Base-by-base conservation (phyloP, 129 eudicot species). In the Chrysanthemum makinoi region DNA sequence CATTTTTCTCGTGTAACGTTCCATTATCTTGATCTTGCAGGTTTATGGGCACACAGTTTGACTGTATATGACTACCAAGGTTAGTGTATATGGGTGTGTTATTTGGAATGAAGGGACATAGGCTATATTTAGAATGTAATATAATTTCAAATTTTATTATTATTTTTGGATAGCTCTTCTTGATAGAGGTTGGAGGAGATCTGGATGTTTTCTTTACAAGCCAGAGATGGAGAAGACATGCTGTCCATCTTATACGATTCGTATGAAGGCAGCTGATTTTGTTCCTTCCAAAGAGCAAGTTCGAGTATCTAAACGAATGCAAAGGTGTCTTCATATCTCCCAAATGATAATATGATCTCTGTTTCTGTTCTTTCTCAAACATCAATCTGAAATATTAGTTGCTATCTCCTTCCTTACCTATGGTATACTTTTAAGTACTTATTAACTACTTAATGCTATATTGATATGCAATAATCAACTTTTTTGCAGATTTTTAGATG, bases 101-200 rank as follows among this genome's bases (percentile, higher is more conserved):
- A 14, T 12, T 1, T 52, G 17, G 57, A 52, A 52, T 2, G 8
- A 61, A 61, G 66, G 44, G 47, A 17, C 2, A 14, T 28, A 10
- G 28, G 30, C 22, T 35, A 14, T 50, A 22, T 14, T 22, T 61
- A 33, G 30, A 66, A 66, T 35, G 17, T 44, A 19, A 46, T 47
- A 52, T 75, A 48, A 60, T 15, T 43, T 48, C 13, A 20, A 20
- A 20, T 0, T 20, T 20, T 20, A 0, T 20, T 20, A 20, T 20
- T 20, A 20, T 20, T 22, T 74, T 63, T 69, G 70, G 58, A 56
- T 85, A 94, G 99, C 88, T 79, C 99, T 94, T 81, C 97, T 94
- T 66, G 99, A 94, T 83, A 83, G 96, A 87, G 99, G 99, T 47
- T 94, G 99, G 97, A 87, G 99, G 79, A 90, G 99, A 80, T 87